phyloP scores from a whole-genome alignment of 352 stramenopile genomes.

The Globisporangium sylvaticum region DNA sequence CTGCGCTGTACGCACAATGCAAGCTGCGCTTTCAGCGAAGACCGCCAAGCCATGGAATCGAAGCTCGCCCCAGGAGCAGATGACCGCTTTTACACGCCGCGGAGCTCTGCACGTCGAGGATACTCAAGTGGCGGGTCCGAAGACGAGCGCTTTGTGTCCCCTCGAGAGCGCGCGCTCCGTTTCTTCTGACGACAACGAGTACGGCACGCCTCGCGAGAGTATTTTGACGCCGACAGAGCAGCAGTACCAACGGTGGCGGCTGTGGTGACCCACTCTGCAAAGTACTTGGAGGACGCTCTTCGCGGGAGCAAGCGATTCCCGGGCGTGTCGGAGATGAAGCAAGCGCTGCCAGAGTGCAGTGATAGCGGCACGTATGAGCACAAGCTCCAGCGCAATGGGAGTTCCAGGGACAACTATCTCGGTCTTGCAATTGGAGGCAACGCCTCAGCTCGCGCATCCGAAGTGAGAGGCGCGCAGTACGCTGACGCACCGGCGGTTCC shows the following conservation, averaged over 20 bases:
- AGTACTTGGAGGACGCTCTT: conserved; percentile 11
- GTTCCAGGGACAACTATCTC: conserved; percentile 24
- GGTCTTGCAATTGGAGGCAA: conserved; percentile 18
- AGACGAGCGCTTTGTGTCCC: conserved; percentile 57
- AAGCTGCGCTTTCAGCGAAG: not conserved
- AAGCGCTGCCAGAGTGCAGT: conserved; percentile 13
- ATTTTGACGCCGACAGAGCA: conserved; percentile 11
- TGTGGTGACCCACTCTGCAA: not conserved
- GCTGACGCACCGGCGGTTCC: conserved; percentile 20
- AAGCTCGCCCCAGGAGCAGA: conserved; percentile 29
- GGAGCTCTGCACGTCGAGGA: conserved; percentile 49
- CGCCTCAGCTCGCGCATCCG: not conserved
- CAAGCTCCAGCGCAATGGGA: conserved; percentile 9
- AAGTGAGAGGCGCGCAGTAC: conserved; percentile 8
- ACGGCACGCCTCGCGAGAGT: conserved; percentile 47
- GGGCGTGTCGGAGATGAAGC: conserved; percentile 18
- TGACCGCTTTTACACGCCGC: conserved; percentile 65
- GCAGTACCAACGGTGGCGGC: not conserved
- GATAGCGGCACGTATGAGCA: conserved; percentile 1
- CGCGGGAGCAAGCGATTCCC: conserved; percentile 14
- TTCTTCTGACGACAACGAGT: conserved; percentile 64
- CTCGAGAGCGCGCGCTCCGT: conserved; percentile 54
- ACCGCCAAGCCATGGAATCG: conserved; percentile 28
- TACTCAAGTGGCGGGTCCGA: conserved; percentile 54
- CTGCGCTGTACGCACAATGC: not conserved